Conservation (phyloP, 1,284 basidiomycete species). For the Ganoderma leucocontextum region DNA sequence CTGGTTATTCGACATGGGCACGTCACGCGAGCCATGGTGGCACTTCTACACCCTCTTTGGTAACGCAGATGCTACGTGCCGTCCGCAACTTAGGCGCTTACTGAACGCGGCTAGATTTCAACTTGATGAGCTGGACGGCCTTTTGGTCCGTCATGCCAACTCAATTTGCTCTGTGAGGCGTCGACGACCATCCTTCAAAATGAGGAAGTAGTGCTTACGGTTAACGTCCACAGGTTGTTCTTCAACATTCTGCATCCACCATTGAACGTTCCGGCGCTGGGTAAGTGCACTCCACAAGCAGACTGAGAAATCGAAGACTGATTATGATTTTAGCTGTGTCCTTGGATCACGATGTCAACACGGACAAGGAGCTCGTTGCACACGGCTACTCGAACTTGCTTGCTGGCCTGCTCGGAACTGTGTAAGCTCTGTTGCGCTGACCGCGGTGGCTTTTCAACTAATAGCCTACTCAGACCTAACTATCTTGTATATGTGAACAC, state of each 20-base stretch:
- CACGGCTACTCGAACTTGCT: slow-evolving; percentile 94
- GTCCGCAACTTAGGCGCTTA: not conserved
- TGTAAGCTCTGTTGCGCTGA: slow-evolving; percentile 54
- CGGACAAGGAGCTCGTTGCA: slow-evolving; percentile 91
- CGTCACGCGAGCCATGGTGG: slow-evolving; percentile 77
- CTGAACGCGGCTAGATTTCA: slow-evolving; percentile 58
- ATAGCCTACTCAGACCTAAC: slow-evolving; percentile 62
- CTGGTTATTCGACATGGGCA: slow-evolving; percentile 91
- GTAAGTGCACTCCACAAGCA: slow-evolving; percentile 46
- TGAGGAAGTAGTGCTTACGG: not conserved
- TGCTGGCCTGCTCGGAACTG: slow-evolving; percentile 83
- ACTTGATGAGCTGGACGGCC: slow-evolving; percentile 65
- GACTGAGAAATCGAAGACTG: not conserved
- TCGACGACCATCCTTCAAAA: not conserved
- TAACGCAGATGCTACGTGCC: slow-evolving; percentile 40
- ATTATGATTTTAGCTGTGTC: slow-evolving; percentile 72
- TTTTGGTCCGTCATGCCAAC: slow-evolving; percentile 85
- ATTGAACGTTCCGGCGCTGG: slow-evolving; percentile 91
- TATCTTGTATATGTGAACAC: slow-evolving; percentile 93
- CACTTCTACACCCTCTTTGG: slow-evolving; percentile 83
- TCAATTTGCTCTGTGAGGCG: slow-evolving; percentile 73
- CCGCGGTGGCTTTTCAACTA: slow-evolving; percentile 6
- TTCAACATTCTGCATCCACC: slow-evolving; percentile 96
- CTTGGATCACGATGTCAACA: slow-evolving; percentile 90
- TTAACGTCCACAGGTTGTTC: slow-evolving; percentile 62